A percentile compares a stretch with the other conserved stretches of the same genome.
phyloP scores from a whole-genome alignment of 1,284 basidiomycete species.

The Afroboletus lepidellus region DNA sequence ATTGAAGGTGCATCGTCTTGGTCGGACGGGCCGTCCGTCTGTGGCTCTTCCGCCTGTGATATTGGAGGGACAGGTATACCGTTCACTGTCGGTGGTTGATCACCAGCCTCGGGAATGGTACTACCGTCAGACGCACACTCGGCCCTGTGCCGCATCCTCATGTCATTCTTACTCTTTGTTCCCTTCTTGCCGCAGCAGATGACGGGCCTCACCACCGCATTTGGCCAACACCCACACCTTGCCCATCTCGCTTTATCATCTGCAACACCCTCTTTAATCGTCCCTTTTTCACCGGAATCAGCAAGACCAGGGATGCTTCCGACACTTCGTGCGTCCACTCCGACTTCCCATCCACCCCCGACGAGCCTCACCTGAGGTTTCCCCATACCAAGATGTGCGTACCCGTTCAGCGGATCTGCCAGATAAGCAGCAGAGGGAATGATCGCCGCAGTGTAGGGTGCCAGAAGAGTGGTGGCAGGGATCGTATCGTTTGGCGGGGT shows the following conservation, averaged over 20 bases:
- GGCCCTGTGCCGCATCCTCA: constrained; percentile 18
- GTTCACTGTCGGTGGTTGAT: constrained; percentile 8
- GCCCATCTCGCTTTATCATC: constrained; percentile 66
- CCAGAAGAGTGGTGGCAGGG: constrained; percentile 47
- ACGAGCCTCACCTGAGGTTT: constrained; percentile 81
- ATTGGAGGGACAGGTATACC: constrained; percentile 9
- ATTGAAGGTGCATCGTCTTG: constrained; percentile 37
- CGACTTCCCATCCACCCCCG: constrained; percentile 77
- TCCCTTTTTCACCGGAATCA: constrained; percentile 4
- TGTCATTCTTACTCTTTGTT: constrained; percentile 12
- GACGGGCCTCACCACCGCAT: constrained; percentile 82
- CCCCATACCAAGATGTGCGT: constrained; percentile 69
- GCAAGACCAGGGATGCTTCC: constrained; percentile 45
- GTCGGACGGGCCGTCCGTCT: constrained; percentile 18
- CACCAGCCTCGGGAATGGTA: neutral
- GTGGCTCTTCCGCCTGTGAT: constrained; percentile 13
- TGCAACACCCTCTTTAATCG: constrained; percentile 6
- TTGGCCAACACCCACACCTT: constrained; percentile 85
- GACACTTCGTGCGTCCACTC: constrained; percentile 81
- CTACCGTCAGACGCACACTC: constrained; percentile 17
- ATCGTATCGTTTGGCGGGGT: constrained; percentile 46
- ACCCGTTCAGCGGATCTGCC: constrained; percentile 64
- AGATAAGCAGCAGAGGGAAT: constrained; percentile 63
- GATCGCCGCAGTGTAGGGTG: constrained; percentile 57
- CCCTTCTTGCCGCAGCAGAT: constrained; percentile 45